Conservation (phyloP, 1,139 yeast genomes). For the Lodderomyces beijingensis region DNA sequence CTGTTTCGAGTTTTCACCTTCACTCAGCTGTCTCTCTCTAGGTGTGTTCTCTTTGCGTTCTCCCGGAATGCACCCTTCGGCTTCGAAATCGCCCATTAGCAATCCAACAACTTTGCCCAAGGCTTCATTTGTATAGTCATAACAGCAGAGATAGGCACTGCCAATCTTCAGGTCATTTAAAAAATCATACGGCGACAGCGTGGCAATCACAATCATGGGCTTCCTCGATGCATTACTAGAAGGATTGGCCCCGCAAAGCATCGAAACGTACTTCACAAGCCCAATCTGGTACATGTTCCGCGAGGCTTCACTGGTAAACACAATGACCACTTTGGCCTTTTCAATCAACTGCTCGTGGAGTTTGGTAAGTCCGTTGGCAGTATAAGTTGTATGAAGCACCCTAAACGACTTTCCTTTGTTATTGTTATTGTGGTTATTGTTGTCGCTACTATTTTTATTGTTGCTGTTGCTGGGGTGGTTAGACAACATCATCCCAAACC, state of each 20-base stretch:
- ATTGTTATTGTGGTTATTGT: too few species aligned
- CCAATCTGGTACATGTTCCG: conserved; percentile 67
- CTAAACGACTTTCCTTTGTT: conserved; percentile 34
- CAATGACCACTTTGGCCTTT: conserved; percentile 51
- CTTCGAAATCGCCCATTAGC: conserved; percentile 49
- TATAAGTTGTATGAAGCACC: conserved; percentile 58
- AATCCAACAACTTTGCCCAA: conserved; percentile 48
- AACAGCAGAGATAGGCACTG: conserved; percentile 58
- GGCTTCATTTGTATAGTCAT: conserved; percentile 55
- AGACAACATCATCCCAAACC: conserved; percentile 41
- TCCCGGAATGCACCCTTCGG: conserved; percentile 60
- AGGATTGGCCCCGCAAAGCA: conserved; percentile 51
- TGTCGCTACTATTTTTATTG: too few species aligned
- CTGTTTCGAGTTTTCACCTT: conserved; percentile 11
- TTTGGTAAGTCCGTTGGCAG: conserved; percentile 60
- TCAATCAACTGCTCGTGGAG: conserved; percentile 57
- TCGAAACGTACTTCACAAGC: conserved; percentile 54
- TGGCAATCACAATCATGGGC: conserved; percentile 58
- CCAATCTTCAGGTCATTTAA: conserved; percentile 52
- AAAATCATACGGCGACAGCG: conserved; percentile 63
- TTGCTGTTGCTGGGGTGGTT: conserved; percentile 29
- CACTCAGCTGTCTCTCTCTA: conserved; percentile 22
- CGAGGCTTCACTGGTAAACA: conserved; percentile 59
- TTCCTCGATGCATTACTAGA: conserved; percentile 29
- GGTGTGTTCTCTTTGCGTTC: conserved; percentile 32